Conservation (phyloP, 1,139 yeast species). For the Lodderomyces pseudojiufengensis region DNA sequence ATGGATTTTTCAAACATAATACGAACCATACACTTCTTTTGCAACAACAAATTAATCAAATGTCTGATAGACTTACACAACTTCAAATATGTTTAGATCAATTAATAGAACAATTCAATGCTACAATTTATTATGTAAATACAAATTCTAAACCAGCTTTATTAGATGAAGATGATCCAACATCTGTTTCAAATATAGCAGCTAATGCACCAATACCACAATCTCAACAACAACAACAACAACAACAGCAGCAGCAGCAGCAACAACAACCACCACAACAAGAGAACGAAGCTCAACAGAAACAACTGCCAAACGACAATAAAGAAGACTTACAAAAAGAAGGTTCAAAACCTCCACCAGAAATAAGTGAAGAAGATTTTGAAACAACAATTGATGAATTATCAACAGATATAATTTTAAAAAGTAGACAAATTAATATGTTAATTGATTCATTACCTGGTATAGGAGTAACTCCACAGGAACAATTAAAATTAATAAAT, state of each 20-base stretch:
- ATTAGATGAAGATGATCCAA: slow-evolving; percentile 39
- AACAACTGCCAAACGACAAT: not conserved
- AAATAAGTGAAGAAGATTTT: slow-evolving; percentile 34
- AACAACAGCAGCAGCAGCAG: slow-evolving; percentile 11
- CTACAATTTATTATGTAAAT: slow-evolving; percentile 84
- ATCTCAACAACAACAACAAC: slow-evolving; percentile 21
- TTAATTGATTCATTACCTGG: slow-evolving; percentile 91
- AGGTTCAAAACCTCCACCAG: slow-evolving; percentile 19
- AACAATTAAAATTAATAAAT: slow-evolving; percentile 64
- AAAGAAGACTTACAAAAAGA: slow-evolving; percentile 1
- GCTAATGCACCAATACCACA: slow-evolving; percentile 46
- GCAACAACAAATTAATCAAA: slow-evolving; percentile 14
- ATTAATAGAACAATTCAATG: slow-evolving; percentile 86
- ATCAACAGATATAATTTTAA: slow-evolving; percentile 77
- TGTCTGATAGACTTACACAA: slow-evolving; percentile 89
- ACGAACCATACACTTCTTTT: no score
- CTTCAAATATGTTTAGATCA: slow-evolving; percentile 89
- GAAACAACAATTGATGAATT: slow-evolving; percentile 64
- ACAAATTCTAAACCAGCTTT: slow-evolving; percentile 36
- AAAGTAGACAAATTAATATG: slow-evolving; percentile 81
- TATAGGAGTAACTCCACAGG: slow-evolving; percentile 75
- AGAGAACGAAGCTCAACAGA: not conserved
- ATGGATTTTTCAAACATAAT: no score
- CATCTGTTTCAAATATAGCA: slow-evolving; percentile 38
- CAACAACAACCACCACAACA: slow-evolving; percentile 3